phyloP scores from a whole-genome alignment of 495 filamentous ascomycete species.

The Podospora fimiseda region DNA sequence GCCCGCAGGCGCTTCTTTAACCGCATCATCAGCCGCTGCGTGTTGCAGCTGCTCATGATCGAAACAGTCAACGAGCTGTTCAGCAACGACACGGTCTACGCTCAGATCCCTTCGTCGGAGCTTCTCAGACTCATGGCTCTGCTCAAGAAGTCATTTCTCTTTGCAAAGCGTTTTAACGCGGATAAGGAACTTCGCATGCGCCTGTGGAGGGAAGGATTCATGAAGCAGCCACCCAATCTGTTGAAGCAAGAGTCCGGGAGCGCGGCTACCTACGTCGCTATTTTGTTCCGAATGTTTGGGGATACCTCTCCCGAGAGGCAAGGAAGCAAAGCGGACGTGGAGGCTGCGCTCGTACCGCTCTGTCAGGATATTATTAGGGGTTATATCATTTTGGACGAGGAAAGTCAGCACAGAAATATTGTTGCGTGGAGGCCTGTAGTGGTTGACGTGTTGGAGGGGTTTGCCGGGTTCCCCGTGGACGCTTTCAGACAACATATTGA shows the following conservation, averaged over 20 bases:
- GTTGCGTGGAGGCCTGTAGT: constrained; percentile 95
- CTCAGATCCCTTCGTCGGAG: constrained; percentile 80
- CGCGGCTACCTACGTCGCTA: constrained; percentile 88
- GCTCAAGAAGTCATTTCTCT: constrained; percentile 89
- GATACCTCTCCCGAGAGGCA: constrained; percentile 78
- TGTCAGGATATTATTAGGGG: constrained; percentile 86
- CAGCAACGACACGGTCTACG: constrained; percentile 92
- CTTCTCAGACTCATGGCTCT: constrained; percentile 88
- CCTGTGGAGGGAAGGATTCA: constrained; percentile 95
- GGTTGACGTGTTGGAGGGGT: constrained; percentile 95
- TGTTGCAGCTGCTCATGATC: constrained; percentile 96
- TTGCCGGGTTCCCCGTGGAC: constrained; percentile 75
- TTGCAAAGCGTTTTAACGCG: constrained; percentile 93
- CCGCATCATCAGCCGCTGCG: constrained; percentile 98
- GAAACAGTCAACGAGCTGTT: constrained; percentile 98
- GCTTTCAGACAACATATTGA: constrained; percentile 74
- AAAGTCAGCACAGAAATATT: constrained; percentile 92
- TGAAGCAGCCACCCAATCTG: constrained; percentile 98
- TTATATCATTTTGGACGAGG: constrained; percentile 80
- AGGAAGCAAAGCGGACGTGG: constrained; percentile 70
- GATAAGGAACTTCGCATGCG: constrained; percentile 94
- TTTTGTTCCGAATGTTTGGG: constrained; percentile 93
- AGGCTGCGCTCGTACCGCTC: constrained; percentile 85
- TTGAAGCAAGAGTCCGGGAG: constrained; percentile 94
- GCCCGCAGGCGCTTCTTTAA: constrained; percentile 97